Conservation (phyloP, 139 green algal species). For the Auxenochlorella pyrenoidosa region DNA sequence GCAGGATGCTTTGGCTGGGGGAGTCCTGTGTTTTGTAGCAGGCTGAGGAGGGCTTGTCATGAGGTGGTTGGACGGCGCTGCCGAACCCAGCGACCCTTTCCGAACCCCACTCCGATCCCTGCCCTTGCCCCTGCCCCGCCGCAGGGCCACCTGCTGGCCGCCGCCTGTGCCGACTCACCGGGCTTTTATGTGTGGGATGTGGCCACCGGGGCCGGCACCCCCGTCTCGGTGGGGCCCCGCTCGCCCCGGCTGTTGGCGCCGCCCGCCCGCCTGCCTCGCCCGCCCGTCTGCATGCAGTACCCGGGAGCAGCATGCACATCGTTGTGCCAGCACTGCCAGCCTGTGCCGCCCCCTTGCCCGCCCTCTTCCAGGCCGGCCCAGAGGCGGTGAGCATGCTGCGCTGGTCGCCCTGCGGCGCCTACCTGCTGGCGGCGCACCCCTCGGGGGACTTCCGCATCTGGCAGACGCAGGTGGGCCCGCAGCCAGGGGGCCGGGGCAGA, state of each 20-base stretch:
- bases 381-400: constrained; percentile 34
- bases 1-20: too few species aligned
- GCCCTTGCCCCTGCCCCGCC: too few species aligned
- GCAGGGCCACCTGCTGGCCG: constrained; percentile 43
- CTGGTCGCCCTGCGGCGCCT: constrained; percentile 48
- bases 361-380: constrained; percentile 10
- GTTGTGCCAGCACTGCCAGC: too few species aligned
- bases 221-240: constrained; percentile 8
- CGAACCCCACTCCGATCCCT: too few species aligned
- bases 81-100: too few species aligned
- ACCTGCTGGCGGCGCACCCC: constrained; percentile 37
- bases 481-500: neutral
- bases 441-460: constrained; percentile 32
- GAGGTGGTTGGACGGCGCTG: too few species aligned
- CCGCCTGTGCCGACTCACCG: neutral
- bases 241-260: neutral
- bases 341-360: neutral
- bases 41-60: too few species aligned
- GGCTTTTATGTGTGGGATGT: constrained; percentile 41
- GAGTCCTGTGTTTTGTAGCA: too few species aligned
- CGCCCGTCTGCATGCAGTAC: neutral
- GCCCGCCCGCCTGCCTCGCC: neutral
- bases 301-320: neutral
- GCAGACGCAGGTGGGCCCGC: constrained; percentile 23
- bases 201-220: constrained; percentile 12